These are phyloP conservation scores for Russula sp. DNA, from an alignment of 768 basidiomycete species.

Conservation along the genomic window DNA sequence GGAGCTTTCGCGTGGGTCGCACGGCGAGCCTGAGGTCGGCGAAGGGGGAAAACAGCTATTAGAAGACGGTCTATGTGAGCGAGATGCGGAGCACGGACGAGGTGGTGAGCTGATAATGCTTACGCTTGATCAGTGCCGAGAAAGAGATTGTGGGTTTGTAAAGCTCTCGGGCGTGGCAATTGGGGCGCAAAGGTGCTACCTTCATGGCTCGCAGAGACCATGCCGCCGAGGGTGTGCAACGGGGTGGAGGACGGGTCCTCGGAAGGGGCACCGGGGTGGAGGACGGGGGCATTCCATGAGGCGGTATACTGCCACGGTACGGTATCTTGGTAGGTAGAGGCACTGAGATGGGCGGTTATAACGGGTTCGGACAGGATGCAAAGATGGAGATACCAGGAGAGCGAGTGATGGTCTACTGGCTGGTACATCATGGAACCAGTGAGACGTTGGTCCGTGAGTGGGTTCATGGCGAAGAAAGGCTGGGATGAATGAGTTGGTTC, in stretches of 20 bases:
- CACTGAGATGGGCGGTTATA: neutral
- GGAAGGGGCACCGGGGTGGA: neutral
- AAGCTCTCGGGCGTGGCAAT: neutral
- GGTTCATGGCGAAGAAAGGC: constrained; percentile 2
- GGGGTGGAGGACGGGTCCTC: constrained; percentile 1
- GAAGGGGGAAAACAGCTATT: constrained; percentile 8
- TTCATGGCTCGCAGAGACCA: constrained; percentile 10
- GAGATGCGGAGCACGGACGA: neutral
- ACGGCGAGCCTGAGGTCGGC: constrained; percentile 1
- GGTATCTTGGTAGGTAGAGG: constrained; percentile 7
- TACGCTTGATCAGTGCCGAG: constrained; percentile 5
- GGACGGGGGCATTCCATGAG: constrained; percentile 6
- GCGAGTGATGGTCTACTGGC: constrained; percentile 6
- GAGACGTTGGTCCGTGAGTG: constrained; percentile 9
- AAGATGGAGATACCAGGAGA: neutral
- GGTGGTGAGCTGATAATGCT: neutral
- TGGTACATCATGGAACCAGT: constrained; percentile 14
- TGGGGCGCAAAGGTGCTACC: constrained; percentile 3
- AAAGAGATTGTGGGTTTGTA: neutral
- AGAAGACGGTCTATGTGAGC: neutral
- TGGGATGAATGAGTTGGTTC: constrained; percentile 1
- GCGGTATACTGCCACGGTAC: constrained; percentile 5
- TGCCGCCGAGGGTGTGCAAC: constrained; percentile 2
- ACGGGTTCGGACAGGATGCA: neutral
- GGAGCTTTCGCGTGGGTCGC: neutral